Evolutionary conservation across 2,329 filamentous ascomycete genomes (phyloP).

Genomic region (Trichophyton mentagrophytes): DNA sequence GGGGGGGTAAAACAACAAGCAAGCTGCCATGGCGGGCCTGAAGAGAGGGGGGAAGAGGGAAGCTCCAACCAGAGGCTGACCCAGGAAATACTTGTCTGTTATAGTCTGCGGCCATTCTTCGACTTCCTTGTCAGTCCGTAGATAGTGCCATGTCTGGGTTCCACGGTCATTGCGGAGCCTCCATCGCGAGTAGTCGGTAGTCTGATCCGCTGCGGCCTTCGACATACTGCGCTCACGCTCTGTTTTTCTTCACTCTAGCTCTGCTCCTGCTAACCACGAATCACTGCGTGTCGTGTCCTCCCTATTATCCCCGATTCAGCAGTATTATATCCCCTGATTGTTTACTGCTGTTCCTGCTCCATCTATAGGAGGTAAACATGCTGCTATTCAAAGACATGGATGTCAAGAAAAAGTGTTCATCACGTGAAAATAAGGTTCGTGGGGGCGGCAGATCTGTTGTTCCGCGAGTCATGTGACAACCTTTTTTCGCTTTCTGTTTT

Average conservation of each 20-base stretch:
- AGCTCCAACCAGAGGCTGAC: slow-evolving; percentile 56
- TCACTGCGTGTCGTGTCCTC: too few relatives aligned
- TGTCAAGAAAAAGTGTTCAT: background rate
- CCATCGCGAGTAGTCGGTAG: slow-evolving; percentile 75
- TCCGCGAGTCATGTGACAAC: background rate
- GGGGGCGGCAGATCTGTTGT: background rate
- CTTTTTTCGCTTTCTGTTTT: background rate
- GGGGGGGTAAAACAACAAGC: background rate
- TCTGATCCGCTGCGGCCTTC: slow-evolving; percentile 22
- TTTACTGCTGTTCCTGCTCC: too few relatives aligned
- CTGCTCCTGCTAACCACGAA: too few relatives aligned
- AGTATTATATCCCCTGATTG: background rate
- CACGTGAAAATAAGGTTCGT: background rate
- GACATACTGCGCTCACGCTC: background rate
- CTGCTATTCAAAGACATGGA: background rate
- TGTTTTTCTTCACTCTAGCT: background rate
- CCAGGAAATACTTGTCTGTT: slow-evolving; percentile 83
- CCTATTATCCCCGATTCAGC: too few relatives aligned
- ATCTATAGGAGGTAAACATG: too few relatives aligned
- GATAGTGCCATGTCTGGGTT: slow-evolving; percentile 86
- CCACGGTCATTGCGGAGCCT: slow-evolving; percentile 70
- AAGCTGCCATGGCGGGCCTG: background rate
- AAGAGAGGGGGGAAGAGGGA: background rate
- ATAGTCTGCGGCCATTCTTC: slow-evolving; percentile 71
- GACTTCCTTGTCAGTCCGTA: slow-evolving; percentile 56